Evolutionary conservation across 1,139 yeast genomes (phyloP).

Genomic region (Geotrichum fermentans): DNA sequence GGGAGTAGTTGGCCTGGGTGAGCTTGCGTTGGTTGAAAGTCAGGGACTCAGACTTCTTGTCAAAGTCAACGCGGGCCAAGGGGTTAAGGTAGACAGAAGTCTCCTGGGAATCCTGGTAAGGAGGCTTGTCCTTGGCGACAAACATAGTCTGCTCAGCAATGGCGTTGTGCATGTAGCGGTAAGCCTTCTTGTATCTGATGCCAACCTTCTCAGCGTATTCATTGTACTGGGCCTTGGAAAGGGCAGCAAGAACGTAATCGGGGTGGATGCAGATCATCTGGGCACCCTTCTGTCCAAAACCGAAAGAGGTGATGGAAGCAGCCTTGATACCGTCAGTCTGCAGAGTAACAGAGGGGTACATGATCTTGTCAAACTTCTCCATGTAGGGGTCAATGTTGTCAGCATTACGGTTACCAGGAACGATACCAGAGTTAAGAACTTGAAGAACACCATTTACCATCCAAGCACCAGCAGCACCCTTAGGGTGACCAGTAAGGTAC

Average conservation of each 20-base stretch:
- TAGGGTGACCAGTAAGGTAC: conserved; percentile 98
- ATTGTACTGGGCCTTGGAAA: conserved; percentile 65
- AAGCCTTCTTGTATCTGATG: conserved; percentile 82
- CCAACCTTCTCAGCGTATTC: conserved; percentile 66
- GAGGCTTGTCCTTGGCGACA: conserved; percentile 89
- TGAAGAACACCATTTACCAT: conserved; percentile 98
- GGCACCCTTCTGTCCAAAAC: conserved; percentile 99
- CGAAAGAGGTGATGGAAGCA: conserved; percentile 92
- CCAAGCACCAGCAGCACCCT: conserved; percentile 99
- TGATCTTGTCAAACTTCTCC: conserved; percentile 79
- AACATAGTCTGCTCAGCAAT: conserved; percentile 87
- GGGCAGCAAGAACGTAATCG: conserved; percentile 83
- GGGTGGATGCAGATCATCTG: conserved; percentile 90
- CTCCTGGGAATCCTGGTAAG: conserved; percentile 84
- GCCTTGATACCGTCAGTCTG: conserved; percentile 98
- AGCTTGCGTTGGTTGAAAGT: conserved; percentile 45
- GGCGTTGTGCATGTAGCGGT: conserved; percentile 95
- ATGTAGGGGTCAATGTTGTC: conserved; percentile 85
- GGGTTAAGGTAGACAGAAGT: conserved; percentile 91
- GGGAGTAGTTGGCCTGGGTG: conserved; percentile 34
- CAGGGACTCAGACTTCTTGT: conserved; percentile 48
- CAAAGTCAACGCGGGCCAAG: conserved; percentile 68
- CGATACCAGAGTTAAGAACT: conserved; percentile 84
- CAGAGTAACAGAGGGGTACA: conserved; percentile 89
- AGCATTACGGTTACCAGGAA: conserved; percentile 98